phyloP scores from a whole-genome alignment of 352 stramenopile species.

The Chloridella minuta region DNA sequence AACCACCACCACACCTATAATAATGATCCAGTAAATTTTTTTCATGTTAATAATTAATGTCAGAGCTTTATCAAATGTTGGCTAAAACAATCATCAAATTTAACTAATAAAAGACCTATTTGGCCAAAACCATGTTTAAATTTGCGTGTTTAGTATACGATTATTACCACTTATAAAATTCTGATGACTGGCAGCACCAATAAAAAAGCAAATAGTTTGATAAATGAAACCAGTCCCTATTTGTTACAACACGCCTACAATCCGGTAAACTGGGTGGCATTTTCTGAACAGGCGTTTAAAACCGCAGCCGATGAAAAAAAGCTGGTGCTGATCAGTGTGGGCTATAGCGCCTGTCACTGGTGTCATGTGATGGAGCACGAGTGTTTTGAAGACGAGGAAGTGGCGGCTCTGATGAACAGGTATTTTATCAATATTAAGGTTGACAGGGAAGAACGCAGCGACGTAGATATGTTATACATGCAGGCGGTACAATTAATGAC shows the following conservation, averaged over 20 bases:
- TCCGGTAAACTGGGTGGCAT: conserved; percentile 22
- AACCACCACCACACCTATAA: background rate
- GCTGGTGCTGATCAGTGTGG: conserved; percentile 21
- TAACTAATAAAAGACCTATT: background rate
- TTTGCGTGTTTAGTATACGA: background rate
- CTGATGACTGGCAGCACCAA: background rate
- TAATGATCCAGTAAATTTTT: background rate
- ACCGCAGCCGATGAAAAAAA: conserved; percentile 20
- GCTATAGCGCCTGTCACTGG: conserved; percentile 23
- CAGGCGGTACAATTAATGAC: conserved; percentile 20
- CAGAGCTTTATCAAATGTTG: too few relatives aligned
- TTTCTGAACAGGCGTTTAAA: conserved; percentile 20
- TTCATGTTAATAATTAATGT: too few relatives aligned
- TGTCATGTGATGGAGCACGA: conserved; percentile 24
- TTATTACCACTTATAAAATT: background rate
- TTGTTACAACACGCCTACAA: conserved; percentile 23
- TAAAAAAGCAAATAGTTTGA: background rate
- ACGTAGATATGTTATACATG: conserved; percentile 22
- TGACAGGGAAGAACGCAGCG: conserved; percentile 21
- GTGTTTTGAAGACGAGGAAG: conserved; percentile 20
- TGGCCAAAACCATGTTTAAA: background rate
- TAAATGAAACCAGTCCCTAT: conserved; percentile 14
- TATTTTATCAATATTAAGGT: conserved; percentile 22
- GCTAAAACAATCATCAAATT: too few relatives aligned
- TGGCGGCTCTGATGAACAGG: conserved; percentile 21